Evolutionary conservation across 225 moss, liverwort and hornwort species (phyloP).

Genomic region (Takakia lepidozioides): DNA sequence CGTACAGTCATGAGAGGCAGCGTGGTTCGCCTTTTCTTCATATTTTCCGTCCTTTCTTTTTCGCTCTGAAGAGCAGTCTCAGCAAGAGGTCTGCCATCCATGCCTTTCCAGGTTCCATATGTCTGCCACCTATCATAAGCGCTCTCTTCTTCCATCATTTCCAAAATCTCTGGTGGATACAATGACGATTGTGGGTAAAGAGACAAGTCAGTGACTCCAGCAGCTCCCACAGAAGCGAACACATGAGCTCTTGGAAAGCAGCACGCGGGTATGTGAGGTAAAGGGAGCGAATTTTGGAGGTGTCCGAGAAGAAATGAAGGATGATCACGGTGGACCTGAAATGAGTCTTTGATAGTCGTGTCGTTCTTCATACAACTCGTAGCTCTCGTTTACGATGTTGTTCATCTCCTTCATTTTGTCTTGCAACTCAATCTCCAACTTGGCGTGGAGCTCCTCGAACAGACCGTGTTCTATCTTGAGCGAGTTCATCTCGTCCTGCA

Average conservation of each 20-base stretch:
- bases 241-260: no score
- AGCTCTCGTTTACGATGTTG: conserved; percentile 56
- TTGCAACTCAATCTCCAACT: conserved; percentile 80
- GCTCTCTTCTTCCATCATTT: conserved; percentile 94
- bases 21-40: conserved; percentile 56
- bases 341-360: conserved; percentile 88
- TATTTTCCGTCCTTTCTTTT: conserved; percentile 28
- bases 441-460: conserved; percentile 67
- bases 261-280: background rate
- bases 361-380: conserved; percentile 71
- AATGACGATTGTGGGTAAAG: no score
- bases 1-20: conserved; percentile 61
- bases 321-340: conserved; percentile 61
- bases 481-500: conserved; percentile 81
- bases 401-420: conserved; percentile 66
- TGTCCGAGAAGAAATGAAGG: no score
- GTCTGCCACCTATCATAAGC: conserved; percentile 67
- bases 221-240: no score
- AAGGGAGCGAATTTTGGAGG: background rate
- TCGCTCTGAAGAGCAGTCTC: conserved; percentile 65
- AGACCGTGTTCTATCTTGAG: conserved; percentile 71
- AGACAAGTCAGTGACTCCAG: background rate
- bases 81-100: conserved; percentile 71
- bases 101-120: conserved; percentile 68
- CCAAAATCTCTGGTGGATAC: conserved; percentile 57